Evolutionary conservation across 345 rosid species (phyloP).

Genomic region (Fremontodendron californicum): DNA sequence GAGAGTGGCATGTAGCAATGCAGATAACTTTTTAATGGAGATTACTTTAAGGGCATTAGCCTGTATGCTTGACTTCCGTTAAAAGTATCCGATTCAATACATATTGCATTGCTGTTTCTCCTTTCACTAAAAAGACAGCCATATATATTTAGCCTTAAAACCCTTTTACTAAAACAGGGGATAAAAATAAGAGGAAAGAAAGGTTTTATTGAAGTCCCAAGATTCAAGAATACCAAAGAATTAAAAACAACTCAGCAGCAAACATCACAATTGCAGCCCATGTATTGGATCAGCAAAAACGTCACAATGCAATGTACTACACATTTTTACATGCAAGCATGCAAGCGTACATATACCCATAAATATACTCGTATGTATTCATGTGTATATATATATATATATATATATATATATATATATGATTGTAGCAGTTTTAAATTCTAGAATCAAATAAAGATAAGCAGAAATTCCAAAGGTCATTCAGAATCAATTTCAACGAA

Average conservation of each 20-base stretch:
- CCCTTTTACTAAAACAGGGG: not conserved
- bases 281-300: not conserved
- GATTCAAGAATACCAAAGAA: not conserved
- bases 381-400: too few relatives aligned
- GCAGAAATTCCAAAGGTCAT: not conserved
- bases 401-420: not conserved
- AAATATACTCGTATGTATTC: too few relatives aligned
- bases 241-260: not conserved
- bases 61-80: not conserved
- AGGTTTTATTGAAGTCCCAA: not conserved
- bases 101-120: not conserved
- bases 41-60: not conserved
- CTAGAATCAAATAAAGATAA: not conserved
- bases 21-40: not conserved
- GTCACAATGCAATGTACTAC: not conserved
- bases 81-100: not conserved
- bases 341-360: too few relatives aligned
- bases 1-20: too few relatives aligned
- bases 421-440: not conserved
- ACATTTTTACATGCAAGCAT: not conserved
- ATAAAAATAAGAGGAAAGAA: not conserved
- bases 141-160: not conserved
- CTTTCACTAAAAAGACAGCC: not conserved
- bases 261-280: not conserved
- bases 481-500: not conserved